Percentiles rank a stretch among this genome's conserved stretches.
These are phyloP conservation scores for Tetracladium marchalianum DNA, from an alignment of 495 filamentous ascomycete genomes.

Conservation along the genomic window DNA sequence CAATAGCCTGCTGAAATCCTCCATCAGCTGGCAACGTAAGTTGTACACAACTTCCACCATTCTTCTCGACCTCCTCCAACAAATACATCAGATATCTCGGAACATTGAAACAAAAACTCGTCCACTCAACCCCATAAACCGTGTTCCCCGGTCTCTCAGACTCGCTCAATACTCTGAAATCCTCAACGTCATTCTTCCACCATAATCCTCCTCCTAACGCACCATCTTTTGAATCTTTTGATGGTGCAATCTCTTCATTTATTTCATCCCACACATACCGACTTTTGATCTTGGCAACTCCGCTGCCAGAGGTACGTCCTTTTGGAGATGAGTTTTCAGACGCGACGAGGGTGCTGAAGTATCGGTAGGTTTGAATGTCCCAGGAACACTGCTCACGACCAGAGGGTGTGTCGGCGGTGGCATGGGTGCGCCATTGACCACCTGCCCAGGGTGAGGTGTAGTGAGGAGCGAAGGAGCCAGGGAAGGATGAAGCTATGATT, in stretches of 20 bases:
- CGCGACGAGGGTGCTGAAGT: too few relatives aligned
- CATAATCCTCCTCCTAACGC: conserved; percentile 9
- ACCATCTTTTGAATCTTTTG: not conserved
- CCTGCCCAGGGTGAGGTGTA: conserved; percentile 10
- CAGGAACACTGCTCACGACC: too few relatives aligned
- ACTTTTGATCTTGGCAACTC: not conserved
- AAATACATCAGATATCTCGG: conserved; percentile 8
- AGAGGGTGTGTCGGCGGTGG: not conserved
- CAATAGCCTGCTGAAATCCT: not conserved
- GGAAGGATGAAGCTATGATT: conserved; percentile 28
- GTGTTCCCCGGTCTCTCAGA: not conserved
- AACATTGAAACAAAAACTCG: conserved; percentile 9
- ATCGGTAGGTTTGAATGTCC: too few relatives aligned
- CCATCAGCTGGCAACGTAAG: too few relatives aligned
- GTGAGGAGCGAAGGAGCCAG: conserved; percentile 14
- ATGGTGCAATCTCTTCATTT: conserved; percentile 3
- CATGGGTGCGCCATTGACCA: conserved; percentile 10
- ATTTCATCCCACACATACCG: conserved; percentile 7
- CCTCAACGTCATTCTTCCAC: conserved; percentile 10
- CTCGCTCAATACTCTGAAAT: conserved; percentile 9
- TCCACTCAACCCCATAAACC: conserved; percentile 9
- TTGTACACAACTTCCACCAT: not conserved
- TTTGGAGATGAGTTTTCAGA: too few relatives aligned
- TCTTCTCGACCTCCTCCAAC: not conserved
- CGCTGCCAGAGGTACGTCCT: too few relatives aligned